Conservation (phyloP, 805 yeast species). For the Starmerella gropengiesseri region DNA sequence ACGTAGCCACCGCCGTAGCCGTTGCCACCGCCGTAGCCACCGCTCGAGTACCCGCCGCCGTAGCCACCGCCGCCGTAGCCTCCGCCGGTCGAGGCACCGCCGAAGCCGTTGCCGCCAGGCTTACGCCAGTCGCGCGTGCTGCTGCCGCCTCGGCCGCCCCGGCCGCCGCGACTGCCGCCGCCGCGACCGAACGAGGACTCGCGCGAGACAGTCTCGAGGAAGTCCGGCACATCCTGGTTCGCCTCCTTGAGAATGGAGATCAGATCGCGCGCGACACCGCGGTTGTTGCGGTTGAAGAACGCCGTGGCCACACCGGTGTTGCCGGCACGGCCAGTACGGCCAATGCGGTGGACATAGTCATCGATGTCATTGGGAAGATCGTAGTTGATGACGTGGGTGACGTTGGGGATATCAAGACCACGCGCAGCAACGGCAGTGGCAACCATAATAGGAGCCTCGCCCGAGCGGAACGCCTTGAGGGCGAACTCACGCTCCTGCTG, state of each 20-base stretch:
- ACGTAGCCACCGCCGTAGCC: conserved; percentile 22
- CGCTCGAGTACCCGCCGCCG: conserved; percentile 25
- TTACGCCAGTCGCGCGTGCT: conserved; percentile 28
- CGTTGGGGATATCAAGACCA: conserved; percentile 99
- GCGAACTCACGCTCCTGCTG: conserved; percentile 98
- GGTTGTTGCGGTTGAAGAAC: conserved; percentile 92
- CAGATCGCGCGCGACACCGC: conserved; percentile 76
- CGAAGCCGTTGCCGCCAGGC: conserved; percentile 21
- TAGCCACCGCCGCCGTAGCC: conserved; percentile 24
- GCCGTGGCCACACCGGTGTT: conserved; percentile 98
- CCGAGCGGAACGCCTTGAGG: conserved; percentile 82
- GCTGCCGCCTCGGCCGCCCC: conserved; percentile 35
- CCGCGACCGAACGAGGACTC: conserved; percentile 51
- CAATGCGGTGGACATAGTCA: conserved; percentile 98
- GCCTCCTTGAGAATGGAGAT: conserved; percentile 85
- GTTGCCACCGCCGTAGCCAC: conserved; percentile 28
- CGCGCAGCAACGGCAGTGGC: conserved; percentile 99
- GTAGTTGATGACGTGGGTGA: conserved; percentile 92
- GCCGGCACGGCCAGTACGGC: conserved; percentile 99
- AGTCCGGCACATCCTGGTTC: conserved; percentile 92
- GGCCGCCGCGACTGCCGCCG: conserved; percentile 45
- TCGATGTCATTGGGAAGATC: conserved; percentile 95
- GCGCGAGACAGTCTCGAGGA: conserved; percentile 68
- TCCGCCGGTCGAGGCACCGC: conserved; percentile 26
- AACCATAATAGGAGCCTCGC: conserved; percentile 85